Base-by-base conservation (phyloP, 1,139 yeast species). In the Blastobotrys petasosporus region DNA sequence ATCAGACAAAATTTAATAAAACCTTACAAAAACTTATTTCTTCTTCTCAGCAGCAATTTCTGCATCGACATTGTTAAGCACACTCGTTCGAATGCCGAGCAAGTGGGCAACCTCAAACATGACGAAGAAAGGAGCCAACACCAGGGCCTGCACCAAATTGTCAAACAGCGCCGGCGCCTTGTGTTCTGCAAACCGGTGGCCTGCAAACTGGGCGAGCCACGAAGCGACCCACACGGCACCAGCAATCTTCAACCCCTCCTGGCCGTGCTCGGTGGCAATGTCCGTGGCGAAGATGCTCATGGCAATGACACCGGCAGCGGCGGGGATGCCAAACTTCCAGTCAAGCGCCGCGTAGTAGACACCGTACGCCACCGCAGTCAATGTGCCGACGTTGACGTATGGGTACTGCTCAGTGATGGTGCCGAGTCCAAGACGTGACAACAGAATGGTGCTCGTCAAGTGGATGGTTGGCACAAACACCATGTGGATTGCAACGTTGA, bases 111-210 rank as follows among this genome's bases (percentile, higher is more conserved):
- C 59, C 62, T 92, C 97, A 64, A 82, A 86, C 10, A 82, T 69
- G 9, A 88, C 95, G 62, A 92, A 90, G 58, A 79, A 87, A 1
- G 97, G 97, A 0, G 97, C 97, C 55, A 88, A 71, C 0, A 90
- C 90, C 31, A 92, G 63, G 1, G 97, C 94, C 60, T 88, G 97
- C 10, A 82, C 67, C 44, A 87, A 68, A 60, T 82, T 90, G 59
- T 88, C 96, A 43, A 86, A 63, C 48, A 92, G 67, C 0, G 97
- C 97, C 0, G 98, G 98, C 1, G 90, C 85, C 42, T 90, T 73
- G 51, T 74, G 74, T 61, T 92, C 98, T 58, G 79, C 85, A 13
- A 77, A 74, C 1, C 85, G 92, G 61, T 92, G 97, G 3, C 97
- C 97, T 49, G 83, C 72, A 64, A 92, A 88, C 61, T 92, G 97